Evolutionary conservation across 75 land plant genomes (phyloP).

Genomic region (Adiantum capillusveneris): DNA sequence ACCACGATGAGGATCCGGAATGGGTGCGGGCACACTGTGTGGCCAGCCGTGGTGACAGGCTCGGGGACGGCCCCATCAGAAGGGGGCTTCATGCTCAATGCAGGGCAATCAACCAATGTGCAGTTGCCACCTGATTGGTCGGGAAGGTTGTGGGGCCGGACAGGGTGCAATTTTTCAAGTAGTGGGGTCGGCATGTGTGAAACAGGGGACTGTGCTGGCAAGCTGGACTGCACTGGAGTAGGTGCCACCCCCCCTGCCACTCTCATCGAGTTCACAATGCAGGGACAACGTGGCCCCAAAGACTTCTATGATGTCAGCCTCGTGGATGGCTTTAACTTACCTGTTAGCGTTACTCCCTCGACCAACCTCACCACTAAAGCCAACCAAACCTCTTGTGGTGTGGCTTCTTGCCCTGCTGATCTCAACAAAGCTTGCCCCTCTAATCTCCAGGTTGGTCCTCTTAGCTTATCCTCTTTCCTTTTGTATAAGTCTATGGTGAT

Average conservation of each 20-base stretch:
- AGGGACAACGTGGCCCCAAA: constrained; percentile 27
- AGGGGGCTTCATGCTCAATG: constrained; percentile 32
- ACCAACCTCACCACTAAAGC: neutral
- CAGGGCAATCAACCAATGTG: constrained; percentile 11
- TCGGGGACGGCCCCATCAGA: constrained; percentile 17
- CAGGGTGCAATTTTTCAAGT: constrained; percentile 62
- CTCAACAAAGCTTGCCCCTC: constrained; percentile 24
- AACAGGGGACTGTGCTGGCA: constrained; percentile 81
- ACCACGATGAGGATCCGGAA: constrained; percentile 14
- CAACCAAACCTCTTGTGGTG: constrained; percentile 13
- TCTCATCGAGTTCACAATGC: constrained; percentile 62
- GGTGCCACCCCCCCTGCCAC: constrained; percentile 77
- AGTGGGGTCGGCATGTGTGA: constrained; percentile 45
- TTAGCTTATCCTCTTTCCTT: too few species aligned
- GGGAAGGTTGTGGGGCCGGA: constrained; percentile 82
- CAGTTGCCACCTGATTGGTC: constrained; percentile 34
- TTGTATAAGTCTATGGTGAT: too few species aligned
- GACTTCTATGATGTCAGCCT: constrained; percentile 52
- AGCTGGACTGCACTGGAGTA: constrained; percentile 49
- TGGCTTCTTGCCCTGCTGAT: constrained; percentile 25
- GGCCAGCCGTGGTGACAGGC: constrained; percentile 34
- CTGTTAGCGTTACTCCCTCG: constrained; percentile 21
- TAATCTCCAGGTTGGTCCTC: constrained; percentile 22
- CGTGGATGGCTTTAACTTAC: constrained; percentile 42
- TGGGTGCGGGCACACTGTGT: constrained; percentile 31